phyloP scores from a whole-genome alignment of 2,329 filamentous ascomycete genomes.

The Fusarium papillatum region DNA sequence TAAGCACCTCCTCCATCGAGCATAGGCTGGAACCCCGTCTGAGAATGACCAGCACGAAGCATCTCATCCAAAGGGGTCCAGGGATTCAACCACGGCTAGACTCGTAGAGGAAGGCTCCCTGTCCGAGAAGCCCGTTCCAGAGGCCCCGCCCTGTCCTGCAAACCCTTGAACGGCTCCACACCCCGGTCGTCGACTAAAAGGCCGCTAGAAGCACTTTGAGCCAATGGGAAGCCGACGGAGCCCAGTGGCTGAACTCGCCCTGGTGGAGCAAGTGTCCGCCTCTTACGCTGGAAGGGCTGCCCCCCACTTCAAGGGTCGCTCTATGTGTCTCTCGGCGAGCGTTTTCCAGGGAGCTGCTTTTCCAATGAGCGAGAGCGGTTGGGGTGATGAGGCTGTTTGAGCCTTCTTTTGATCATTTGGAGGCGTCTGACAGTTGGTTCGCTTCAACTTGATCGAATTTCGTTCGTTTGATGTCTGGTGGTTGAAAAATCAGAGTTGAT shows the following conservation, averaged over 20 bases:
- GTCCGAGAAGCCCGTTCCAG: slow-evolving; percentile 25
- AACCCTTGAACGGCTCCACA: slow-evolving; percentile 12
- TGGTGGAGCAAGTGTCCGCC: slow-evolving; percentile 37
- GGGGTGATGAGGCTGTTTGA: slow-evolving; percentile 13
- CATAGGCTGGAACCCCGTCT: slow-evolving; percentile 25
- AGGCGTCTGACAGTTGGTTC: slow-evolving; percentile 12
- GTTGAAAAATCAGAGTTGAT: slow-evolving; percentile 25
- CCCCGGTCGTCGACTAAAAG: slow-evolving; percentile 26
- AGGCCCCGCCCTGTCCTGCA: slow-evolving; percentile 6
- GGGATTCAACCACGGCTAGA: slow-evolving; percentile 24
- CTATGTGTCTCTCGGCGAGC: slow-evolving; percentile 16
- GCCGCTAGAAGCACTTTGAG: neutral
- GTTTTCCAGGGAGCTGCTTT: slow-evolving; percentile 22
- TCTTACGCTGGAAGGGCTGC: slow-evolving; percentile 38
- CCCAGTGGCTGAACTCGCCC: slow-evolving; percentile 31
- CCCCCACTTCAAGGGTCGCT: slow-evolving; percentile 35
- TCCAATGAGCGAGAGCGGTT: slow-evolving; percentile 24
- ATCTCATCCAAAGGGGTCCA: slow-evolving; percentile 11
- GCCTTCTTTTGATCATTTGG: slow-evolving; percentile 1
- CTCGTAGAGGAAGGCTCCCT: slow-evolving; percentile 24
- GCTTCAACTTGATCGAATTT: slow-evolving; percentile 10
- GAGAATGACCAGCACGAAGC: slow-evolving; percentile 17
- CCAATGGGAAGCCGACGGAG: slow-evolving; percentile 29
- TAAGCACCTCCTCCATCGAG: slow-evolving; percentile 44
- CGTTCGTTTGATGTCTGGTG: neutral